phyloP scores from a whole-genome alignment of 305 asterid genomes.

The Fraxinus sp. region DNA sequence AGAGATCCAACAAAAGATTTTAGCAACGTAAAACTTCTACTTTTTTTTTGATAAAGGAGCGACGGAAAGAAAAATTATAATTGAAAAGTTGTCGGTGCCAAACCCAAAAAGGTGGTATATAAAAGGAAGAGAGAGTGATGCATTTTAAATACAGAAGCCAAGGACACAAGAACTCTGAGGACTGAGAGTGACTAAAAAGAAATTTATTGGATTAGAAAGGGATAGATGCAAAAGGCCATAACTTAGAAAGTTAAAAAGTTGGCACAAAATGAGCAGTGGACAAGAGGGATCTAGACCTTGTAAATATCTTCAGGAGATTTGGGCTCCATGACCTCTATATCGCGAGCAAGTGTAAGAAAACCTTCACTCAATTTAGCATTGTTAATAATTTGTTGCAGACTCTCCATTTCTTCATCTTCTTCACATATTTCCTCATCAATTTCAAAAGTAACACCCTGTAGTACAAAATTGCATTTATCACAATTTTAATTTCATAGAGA shows the following conservation, averaged over 20 bases:
- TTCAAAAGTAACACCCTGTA: constrained; percentile 76
- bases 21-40: neutral
- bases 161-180: neutral
- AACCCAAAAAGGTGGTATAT: neutral
- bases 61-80: neutral
- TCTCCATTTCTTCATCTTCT: constrained; percentile 78
- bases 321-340: constrained; percentile 98
- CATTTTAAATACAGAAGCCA: neutral
- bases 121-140: neutral
- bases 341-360: constrained; percentile 94
- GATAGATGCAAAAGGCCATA: neutral
- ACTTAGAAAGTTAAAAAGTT: neutral
- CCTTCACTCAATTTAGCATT: constrained; percentile 87
- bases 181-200: neutral
- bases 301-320: constrained; percentile 95
- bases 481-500: neutral
- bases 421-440: constrained; percentile 59
- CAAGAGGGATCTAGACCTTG: constrained; percentile 50
- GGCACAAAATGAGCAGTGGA: neutral
- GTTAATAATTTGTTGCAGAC: constrained; percentile 71
- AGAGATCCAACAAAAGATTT: constrained; percentile 17
- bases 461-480: constrained; percentile 6
- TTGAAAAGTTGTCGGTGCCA: neutral
- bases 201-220: neutral
- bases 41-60: neutral